phyloP scores from a whole-genome alignment of 2,329 filamentous ascomycete genomes.

The Cryphonectria naterciae region DNA sequence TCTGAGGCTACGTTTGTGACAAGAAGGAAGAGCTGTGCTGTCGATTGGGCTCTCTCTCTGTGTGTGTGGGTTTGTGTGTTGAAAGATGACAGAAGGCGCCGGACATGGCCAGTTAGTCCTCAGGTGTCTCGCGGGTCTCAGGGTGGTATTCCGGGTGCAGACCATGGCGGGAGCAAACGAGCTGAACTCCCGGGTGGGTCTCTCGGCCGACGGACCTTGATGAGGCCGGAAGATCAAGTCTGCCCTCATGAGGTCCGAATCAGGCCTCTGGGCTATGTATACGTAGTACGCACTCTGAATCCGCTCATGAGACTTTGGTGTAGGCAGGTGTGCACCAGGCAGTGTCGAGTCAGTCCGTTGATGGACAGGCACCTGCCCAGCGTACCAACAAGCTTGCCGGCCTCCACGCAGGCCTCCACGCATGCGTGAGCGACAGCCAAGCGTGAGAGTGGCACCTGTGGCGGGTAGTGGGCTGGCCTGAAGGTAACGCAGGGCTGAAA shows the following conservation, averaged over 20 bases:
- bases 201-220: not conserved
- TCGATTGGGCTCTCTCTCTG: not conserved
- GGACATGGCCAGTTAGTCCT: not conserved
- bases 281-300: not conserved
- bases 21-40: not conserved
- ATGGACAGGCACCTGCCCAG: not conserved
- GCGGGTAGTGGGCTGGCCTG: slow-evolving; percentile 1
- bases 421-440: not conserved
- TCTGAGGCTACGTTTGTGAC: not conserved
- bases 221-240: not conserved
- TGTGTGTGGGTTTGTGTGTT: too few relatives aligned
- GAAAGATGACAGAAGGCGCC: not conserved
- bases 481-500: not conserved
- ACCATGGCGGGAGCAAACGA: not conserved
- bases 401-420: not conserved
- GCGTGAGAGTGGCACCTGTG: not conserved
- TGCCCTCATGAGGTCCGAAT: not conserved
- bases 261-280: not conserved
- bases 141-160: slow-evolving; percentile 10
- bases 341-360: not conserved
- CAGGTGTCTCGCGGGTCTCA: not conserved
- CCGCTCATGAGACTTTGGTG: not conserved
- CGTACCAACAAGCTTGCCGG: not conserved
- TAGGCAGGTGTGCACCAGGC: not conserved
- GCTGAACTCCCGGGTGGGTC: not conserved